Evolutionary conservation across 306 rosid species (phyloP), one percentile per base, ranked within the genome.

Genomic region (Luffa acutangula): DNA sequence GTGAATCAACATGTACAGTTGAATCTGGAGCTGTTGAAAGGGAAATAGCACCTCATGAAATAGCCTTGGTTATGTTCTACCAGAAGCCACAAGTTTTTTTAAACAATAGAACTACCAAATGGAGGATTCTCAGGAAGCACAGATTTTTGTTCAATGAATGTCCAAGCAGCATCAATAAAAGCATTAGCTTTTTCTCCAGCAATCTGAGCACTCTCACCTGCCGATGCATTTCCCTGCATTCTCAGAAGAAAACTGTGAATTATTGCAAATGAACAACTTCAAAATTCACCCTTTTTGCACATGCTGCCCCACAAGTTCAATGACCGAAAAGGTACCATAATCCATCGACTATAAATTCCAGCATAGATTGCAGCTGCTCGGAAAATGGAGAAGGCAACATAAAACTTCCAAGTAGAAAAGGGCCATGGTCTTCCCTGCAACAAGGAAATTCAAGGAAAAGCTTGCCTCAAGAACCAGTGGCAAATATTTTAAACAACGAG

Each of bases 201-300:
- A 78, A 81, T 46, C 76, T 81, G 85, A 80, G 99, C 99, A 76
- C 89, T 90, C 82, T 93, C 91, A 83, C 99, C 99, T 59, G 89
- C 97, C 6, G 97, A 90, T 75, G 99, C 97, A 87, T 91, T 95
- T 78, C 99, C 99, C 99, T 95, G 76, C 84, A 83, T 86, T 83
- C 82, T 57, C 74, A 86, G 46, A 77, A 57, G 75, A 65, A 83
- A 69, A 83, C 36, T 76, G 51, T n/a, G 72, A 46, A 73, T 33
- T 49, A 73, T 34, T 33, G 37, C 62, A 73, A 49, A 7, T 31
- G 13, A 49, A 72, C 49, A 72, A 75, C 13, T 52, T 33, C 78
- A 75, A 75, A 75, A 52, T 31, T 33, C 78, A 75, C 21, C 33
- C 54, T 63, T 60, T 70, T 56, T 63, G 56, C 66, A 83, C 60